Base-by-base conservation (phyloP, 257 asterid genomes). In the Eustoma russellianum region DNA sequence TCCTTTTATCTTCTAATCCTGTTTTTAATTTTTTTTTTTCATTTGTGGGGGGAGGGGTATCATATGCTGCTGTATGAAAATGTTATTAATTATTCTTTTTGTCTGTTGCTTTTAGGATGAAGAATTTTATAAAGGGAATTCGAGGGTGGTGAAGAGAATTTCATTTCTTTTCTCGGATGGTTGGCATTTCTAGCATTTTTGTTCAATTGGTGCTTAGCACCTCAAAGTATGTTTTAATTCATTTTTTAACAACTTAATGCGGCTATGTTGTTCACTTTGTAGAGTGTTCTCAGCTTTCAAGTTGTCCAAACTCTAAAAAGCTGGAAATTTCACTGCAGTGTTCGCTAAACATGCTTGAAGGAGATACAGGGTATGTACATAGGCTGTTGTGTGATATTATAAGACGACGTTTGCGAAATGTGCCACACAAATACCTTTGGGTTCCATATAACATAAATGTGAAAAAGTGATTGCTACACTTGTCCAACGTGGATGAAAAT, bases 341-440 rank as follows among this genome's bases (percentile, higher is more conserved):
- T 75, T 91, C 98, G 17, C 75, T 84, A 67, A 86, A 86, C 86
- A 71, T 91, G 89, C 89, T 91, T 33, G 96, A 91, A 79, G 98
- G 96, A 59, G 95, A 86, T 73, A 91, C 96, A 7, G 96, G 98
- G 98, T 86, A 82, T 43, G 46, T 30, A n/a, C 17, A 48, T 43
- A 13, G 11, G 13, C n/a, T 40, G 46, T 38, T 41, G 24, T 14
- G 1, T 19, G 9, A 13, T 47, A 5, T 15, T 61, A 41, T 9
- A 5, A 33, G 13, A 13, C 18, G 14, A 41, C 24, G 40, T 18
- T 12, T 33, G 40, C 9, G 14, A 6, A 34, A 14, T 41, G 19
- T 19, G n/a, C 40, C 41, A 4, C 16, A 7, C 3, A 4, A 1
- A 24, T 24, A 24, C 30, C 30, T 24, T 24, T 24, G 30, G 30